Evolutionary conservation across 352 stramenopile genomes (phyloP), one percentile per base, ranked within the genome.

Genomic region (Phytophthora ohioensis): DNA sequence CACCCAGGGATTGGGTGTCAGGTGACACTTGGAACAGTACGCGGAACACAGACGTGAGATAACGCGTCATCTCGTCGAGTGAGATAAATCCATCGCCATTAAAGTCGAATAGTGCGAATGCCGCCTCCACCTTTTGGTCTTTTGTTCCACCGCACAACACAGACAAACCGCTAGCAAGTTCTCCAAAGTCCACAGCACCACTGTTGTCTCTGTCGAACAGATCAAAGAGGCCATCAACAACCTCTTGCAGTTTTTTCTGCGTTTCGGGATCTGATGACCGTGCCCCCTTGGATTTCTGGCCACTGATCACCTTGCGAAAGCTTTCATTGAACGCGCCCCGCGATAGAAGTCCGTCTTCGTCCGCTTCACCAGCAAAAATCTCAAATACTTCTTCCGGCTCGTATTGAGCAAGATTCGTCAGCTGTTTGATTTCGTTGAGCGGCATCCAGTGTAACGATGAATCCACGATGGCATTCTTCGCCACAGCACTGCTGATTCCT

Each of bases 1-100:
- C 79, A 3, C 79, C 82, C 17, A 87, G 70, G 1, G 78, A 79
- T 52, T 89, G 76, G 0, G 83, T 83, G 42, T 92, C 81, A 2
- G 85, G 81, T 8, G 79, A 90, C n/a, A 92, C 82, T 78, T 91
- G 84, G 52, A 92, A 96, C 3, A 97, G 75, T 13, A 97, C 87
- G 35, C 84, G 88, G 64, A 97, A 97, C 0, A 97, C 88, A 1
- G 85, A 93, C n/a, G 88, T 92, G 34, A 97, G 62, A 67, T 97
- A 97, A 13, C 82, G 88, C 17, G 85, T 88, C 87, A 97, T 95
- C 42, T 97, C 90, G 8, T 93, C 84, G 11, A 93, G 45, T 2
- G 89, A 95, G 46, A 97, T 96, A 58, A 91, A 95, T 0, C 90
- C 88, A 64, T 97, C 91, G 34, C 87, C 87, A 66, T 97, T 95